Base-by-base conservation (phyloP, 306 rosid species). In the Vicia sativa region DNA sequence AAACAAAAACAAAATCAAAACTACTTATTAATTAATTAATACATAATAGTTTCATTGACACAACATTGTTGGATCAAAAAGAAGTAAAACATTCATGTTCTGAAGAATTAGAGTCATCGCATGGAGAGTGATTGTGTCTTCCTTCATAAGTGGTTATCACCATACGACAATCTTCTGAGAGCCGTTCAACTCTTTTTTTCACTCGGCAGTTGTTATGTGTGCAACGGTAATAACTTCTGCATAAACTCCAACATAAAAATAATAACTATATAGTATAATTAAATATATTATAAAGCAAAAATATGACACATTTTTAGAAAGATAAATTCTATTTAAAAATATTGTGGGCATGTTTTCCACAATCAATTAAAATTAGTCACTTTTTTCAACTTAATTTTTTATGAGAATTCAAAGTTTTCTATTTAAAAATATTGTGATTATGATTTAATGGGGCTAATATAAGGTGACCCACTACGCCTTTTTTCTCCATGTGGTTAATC, bases 61-160 rank as follows among this genome's bases (percentile, higher is more conserved):
- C 6, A 5, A 57, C 18, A 46, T 66, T 19, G 41, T 74, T 75
- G 39, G 61, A 26, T 55, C 45, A 90, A 76, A 93, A 93, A 26
- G 97, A 86, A 70, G 83, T 71, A 67, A 90, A 88, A 72, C 96
- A 82, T 76, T 93, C 98, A n/a, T 86, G 96, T 66, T 93, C 95
- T 0, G 97, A 88, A 26, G 96, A 90, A 68, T 85, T 93, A 0
- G 97, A 86, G 72, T 93, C 98, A 10, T 93, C 97, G 12, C 86
- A 93, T 11, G 98, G 96, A 73, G 91, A 71, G 82, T 93, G 98
- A 69, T 93, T 93, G 85, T 93, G 98, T 76, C 98, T 86, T 2
- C 98, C 98, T 85, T 93, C 98, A n/a, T 93, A 93, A 3, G 98
- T 93, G 9, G 98, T 93, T 59, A 93, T 90, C 25, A 93, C 98